Evolutionary conservation across 352 stramenopile genomes (phyloP), one percentile per base, ranked within the genome.

Genomic region (Peronospora belbahrii): DNA sequence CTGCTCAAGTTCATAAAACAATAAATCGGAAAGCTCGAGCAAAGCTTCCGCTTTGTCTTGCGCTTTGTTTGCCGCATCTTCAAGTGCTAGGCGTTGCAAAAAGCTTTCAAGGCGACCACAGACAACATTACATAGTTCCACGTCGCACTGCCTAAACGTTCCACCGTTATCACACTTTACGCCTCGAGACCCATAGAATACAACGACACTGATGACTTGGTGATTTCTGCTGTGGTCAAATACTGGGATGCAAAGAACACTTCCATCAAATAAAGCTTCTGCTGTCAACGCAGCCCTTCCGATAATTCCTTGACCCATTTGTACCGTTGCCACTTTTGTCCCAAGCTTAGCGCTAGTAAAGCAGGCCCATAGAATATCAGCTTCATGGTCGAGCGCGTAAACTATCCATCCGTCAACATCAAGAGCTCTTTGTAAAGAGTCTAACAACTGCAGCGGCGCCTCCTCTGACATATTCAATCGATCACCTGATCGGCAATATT

Each of bases 31-130:
- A 1, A 88, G 59, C 38, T 85, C 73, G 2, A 88, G 47, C 15
- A 85, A 25, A 10, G 71, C 81, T 53, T 83, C 70, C 0, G 76
- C 71, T 38, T 85, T 85, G n/a, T 65, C 59, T 52, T 85, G 67
- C 0, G 74, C 69, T 36, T 72, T 79, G 6, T 65, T 53, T 1
- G 79, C 66, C 8, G 69, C 62, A 41, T 85, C 72, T 43, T 84
- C 71, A 9, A 85, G 67, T 28, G 73, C 65, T 10, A 76, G 62
- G 31, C 57, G 73, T 51, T 85, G 66, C 11, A 88, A 56, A 6
- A 59, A 74, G 14, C 47, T 65, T 8, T 70, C 74, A 17, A 88
- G 66, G 38, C 85, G 74, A 14, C 62, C 51, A 23, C 76, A 78
- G 2, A 88, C 48, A 24, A 69, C 65, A 22, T 48, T 56, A 25